Percentiles rank a stretch among this genome's conserved stretches.
Evolutionary conservation across 257 asterid species (phyloP).

Genomic region (Nyctanthes arbortristis): DNA sequence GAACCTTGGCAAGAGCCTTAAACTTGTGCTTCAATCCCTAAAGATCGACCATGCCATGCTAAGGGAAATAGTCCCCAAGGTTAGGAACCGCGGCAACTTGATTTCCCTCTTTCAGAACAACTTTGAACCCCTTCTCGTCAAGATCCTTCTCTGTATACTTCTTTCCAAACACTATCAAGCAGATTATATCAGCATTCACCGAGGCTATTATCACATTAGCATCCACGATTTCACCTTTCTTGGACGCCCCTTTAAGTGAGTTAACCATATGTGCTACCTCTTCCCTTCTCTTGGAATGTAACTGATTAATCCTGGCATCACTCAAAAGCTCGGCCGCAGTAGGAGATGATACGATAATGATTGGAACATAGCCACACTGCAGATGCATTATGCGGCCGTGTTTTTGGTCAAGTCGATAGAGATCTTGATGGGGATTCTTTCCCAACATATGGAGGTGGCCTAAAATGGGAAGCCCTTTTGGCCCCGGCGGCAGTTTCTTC

Average conservation of each 20-base stretch:
- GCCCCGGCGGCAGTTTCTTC: conserved; percentile 36
- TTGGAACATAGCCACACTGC: conserved; percentile 30
- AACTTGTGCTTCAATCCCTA: too few relatives aligned
- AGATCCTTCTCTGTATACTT: conserved; percentile 38
- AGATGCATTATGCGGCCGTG: conserved; percentile 46
- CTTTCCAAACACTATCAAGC: conserved; percentile 44
- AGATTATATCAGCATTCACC: conserved; percentile 30
- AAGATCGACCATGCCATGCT: too few relatives aligned
- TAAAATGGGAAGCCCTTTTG: conserved; percentile 34
- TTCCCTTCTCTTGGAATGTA: conserved; percentile 27
- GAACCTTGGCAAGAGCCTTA: too few relatives aligned
- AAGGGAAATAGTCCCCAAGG: too few relatives aligned
- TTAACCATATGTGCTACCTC: conserved; percentile 30
- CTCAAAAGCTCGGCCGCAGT: conserved; percentile 37
- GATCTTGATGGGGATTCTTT: conserved; percentile 37
- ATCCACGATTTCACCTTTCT: conserved; percentile 26
- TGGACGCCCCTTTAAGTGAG: conserved; percentile 20
- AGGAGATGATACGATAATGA: conserved; percentile 32
- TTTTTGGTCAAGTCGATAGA: conserved; percentile 24
- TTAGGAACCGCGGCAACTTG: conserved; percentile 20
- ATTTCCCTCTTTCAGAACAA: conserved; percentile 16
- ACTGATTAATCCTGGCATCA: conserved; percentile 22
- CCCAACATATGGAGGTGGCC: conserved; percentile 47
- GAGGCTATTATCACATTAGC: conserved; percentile 19
- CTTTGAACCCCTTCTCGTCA: conserved; percentile 30